Conservation (phyloP, 805 yeast species). For the Sugiyamaella lignohabitans region DNA sequence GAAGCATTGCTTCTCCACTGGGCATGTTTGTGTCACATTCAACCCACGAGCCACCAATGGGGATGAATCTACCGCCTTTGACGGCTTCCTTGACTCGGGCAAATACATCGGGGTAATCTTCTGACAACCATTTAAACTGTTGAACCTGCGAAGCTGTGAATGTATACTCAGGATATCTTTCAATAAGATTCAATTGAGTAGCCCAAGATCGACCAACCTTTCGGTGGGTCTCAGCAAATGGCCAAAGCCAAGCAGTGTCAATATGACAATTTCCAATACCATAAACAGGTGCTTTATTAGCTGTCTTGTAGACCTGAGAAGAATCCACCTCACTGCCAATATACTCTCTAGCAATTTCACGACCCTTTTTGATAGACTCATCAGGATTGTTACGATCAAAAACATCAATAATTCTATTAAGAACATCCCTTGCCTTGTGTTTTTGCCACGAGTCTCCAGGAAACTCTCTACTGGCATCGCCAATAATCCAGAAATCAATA, state of each 20-base stretch:
- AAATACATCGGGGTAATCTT: constrained; percentile 80
- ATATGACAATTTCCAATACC: constrained; percentile 95
- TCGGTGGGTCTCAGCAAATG: constrained; percentile 93
- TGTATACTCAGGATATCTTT: constrained; percentile 83
- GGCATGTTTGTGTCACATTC: constrained; percentile 96
- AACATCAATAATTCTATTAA: constrained; percentile 73
- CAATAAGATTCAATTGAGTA: constrained; percentile 77
- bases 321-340: constrained; percentile 64
- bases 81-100: constrained; percentile 54
- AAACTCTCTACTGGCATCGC: constrained; percentile 88
- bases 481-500: constrained; percentile 79
- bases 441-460: constrained; percentile 73
- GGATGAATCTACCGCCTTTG: constrained; percentile 68
- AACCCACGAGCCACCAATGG: constrained; percentile 97
- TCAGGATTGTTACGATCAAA: constrained; percentile 66
- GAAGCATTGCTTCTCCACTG: constrained; percentile 80
- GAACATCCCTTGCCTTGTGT: constrained; percentile 71
- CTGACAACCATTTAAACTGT: constrained; percentile 85
- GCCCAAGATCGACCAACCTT: constrained; percentile 95
- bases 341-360: constrained; percentile 55
- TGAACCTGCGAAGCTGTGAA: constrained; percentile 96
- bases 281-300: constrained; percentile 43
- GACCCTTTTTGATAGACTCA: constrained; percentile 50
- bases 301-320: constrained; percentile 48
- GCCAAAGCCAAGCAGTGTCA: constrained; percentile 99